Conservation (phyloP, 495 filamentous ascomycete species). For the Podospora pseudoanserina region DNA sequence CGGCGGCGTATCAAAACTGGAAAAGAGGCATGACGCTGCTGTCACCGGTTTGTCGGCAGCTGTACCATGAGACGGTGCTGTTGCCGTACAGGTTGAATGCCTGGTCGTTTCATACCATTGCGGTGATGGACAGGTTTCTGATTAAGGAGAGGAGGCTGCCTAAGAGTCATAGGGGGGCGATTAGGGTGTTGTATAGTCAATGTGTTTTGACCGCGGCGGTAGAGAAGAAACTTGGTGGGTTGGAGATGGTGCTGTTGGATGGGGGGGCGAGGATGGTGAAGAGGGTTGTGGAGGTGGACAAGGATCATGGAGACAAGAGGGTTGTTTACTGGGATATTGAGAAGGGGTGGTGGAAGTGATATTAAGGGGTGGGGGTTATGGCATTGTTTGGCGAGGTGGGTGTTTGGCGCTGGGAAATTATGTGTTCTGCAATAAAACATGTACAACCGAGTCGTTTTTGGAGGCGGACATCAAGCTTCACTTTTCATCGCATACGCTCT, state of each 20-base stretch:
- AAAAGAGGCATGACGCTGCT: conserved; percentile 28
- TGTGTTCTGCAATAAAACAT: not conserved
- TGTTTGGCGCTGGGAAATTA: not conserved
- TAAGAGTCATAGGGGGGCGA: conserved; percentile 25
- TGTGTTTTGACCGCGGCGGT: conserved; percentile 13
- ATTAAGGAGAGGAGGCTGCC: conserved; percentile 31
- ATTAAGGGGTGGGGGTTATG: not conserved
- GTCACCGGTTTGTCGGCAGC: conserved; percentile 30
- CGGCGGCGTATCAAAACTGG: not conserved
- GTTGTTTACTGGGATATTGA: conserved; percentile 9
- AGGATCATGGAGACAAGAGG: conserved; percentile 3
- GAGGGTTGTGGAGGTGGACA: conserved; percentile 10
- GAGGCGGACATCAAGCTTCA: too few relatives aligned
- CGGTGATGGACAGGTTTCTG: conserved; percentile 30
- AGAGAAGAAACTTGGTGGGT: conserved; percentile 25
- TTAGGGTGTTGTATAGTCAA: conserved; percentile 24
- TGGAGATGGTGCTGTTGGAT: conserved; percentile 23
- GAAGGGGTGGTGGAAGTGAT: conserved; percentile 9
- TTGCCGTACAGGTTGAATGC: conserved; percentile 31
- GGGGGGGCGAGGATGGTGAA: conserved; percentile 18
- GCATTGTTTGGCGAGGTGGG: not conserved
- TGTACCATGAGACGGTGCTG: conserved; percentile 32
- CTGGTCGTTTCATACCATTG: conserved; percentile 29
- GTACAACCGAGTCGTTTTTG: not conserved
- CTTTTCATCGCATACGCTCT: too few relatives aligned